Evolutionary conservation across 495 filamentous ascomycete species (phyloP), one percentile per base, ranked within the genome.

Genomic region (Neurospora sp.): DNA sequence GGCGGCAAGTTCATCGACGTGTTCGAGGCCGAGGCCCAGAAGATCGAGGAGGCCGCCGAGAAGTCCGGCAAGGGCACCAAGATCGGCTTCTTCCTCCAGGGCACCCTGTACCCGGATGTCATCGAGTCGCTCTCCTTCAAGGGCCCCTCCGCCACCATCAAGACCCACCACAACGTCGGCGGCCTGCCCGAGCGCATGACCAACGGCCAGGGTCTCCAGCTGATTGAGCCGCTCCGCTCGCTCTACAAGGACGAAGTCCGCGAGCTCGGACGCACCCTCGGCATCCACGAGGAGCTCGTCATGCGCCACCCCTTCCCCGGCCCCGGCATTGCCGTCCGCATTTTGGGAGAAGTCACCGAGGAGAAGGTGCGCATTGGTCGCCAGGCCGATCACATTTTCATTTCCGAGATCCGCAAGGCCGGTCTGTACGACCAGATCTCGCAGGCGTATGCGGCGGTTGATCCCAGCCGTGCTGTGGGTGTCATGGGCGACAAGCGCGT

Each of bases 231-330:
- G 8, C 87, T 97, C 4, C 86, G 93, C 12, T 88, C 91, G 73
- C 84, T 96, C 70, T 93, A 92, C 86, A 94, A 93, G 81, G 93
- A 96, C 79, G 93, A 97, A 82, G 91, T 93, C 35, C 86, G 94
- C 40, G 85, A 85, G n/a, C 82, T 97, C 6, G 94, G 94, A 27
- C 88, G 88, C 6, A 84, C 93, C 73, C 86, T 98, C 18, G 90
- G 90, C 4, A 92, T 97, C 73, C 86, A 89, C 69, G 86, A 92
- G 73, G 89, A 92, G 8, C 89, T 97, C 10, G 90, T 97, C 69
- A 91, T 88, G 88, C 85, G 94, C 18, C 94, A 98, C 77, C 92
- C 93, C 41, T 93, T 96, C 85, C 92, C 91, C 4, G 82, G 91
- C 14, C 93, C 96, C 1, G 96, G 94, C 6, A 89, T 99, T 72